Base-by-base conservation (phyloP, 192 early-diverging fungal genomes). In the Oehlia diaphana region DNA sequence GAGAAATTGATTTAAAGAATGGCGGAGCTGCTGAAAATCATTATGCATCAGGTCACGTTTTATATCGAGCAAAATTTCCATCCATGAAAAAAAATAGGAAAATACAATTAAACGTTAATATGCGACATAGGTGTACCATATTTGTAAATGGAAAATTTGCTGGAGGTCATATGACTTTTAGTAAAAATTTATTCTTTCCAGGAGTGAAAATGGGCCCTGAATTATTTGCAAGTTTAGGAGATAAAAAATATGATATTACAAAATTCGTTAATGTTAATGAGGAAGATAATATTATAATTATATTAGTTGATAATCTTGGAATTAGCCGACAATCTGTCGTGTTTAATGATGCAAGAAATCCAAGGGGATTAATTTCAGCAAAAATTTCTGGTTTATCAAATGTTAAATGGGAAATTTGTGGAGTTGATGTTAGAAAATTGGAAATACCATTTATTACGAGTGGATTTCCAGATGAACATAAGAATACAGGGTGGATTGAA, bases 111-210 rank as follows among this genome's bases (percentile, higher is more conserved):
- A 85, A 85, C 63, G 76, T 96, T 49, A 95, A 94, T 80, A 87
- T 86, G 49, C 89, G 95, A 33, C 91, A 96, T 84, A 86, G 93
- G 39, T 88, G 86, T 70, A 92, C 91, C 0, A 80, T 94, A 26
- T 89, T 90, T 81, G 77, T 94, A 47, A 97, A 97, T 83, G 90
- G 90, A 0, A 69, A 86, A 47, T 89, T 93, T 77, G 83, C 93
- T 73, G 94, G 94, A 10, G 93, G 94, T 2, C 93, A 97, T 77
- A 92, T 91, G 73, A 94, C 93, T 0, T 94, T 94, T 79, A 91
- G 90, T 33, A 82, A 84, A 19, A 88, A 86, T 53, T 58, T 90
- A 5, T 77, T 88, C 10, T 67, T 76, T 39, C 80, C 93, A 23
- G 93, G 93, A 9, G 83, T 90, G 14, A 94, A 94, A 72, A 86